Base-by-base conservation (phyloP, 2,329 filamentous ascomycete genomes). In the Trematosphaeria pertusa region DNA sequence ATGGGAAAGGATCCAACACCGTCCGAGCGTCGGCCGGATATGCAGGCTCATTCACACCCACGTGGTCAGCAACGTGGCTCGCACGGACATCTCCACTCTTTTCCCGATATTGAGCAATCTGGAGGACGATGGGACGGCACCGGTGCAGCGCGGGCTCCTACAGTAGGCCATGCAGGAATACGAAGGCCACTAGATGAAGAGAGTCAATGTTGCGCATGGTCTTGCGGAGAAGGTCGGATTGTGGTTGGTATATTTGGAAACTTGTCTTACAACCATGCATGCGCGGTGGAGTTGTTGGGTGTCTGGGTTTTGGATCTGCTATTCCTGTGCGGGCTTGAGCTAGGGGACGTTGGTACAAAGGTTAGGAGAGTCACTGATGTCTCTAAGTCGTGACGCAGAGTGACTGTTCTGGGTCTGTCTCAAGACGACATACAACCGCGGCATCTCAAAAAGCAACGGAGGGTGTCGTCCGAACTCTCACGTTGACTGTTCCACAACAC, bases 51-150 rank as follows among this genome's bases (percentile, higher is more conserved):
- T 39, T 48, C 48, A 35, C 20, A 15, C 22, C 54, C 54, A 58
- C 52, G 54, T 58, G 54, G 52, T 46, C 38, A 32, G 47, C 43
- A 50, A 52, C 45, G 48, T 54, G 46, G 46, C 37, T 43, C 38
- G 38, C 37, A 40, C 48, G 33, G 31, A 19, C 38, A 10, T 31
- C 34, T 18, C 32, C 43, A n/a, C 28, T 24, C 28, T 30, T n/a
- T 40, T 18, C 43, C 33, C 20, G 22, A 31, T 32, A 39, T 37
- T 31, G 31, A 15, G 20, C 37, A 46, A 17, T 20, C 43, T 21
- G 46, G 4, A 26, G 26, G 34, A 44, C 30, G 15, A 14, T 43
- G 31, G 37, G 48, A 24, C 47, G 49, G 37, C 34, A 38, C 38
- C 37, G 34, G 26, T 37, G 11, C 19, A 7, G 37, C 32, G 34